Evolutionary conservation across 257 asterid species (phyloP).

Genomic region (Ehretia macrophylla): DNA sequence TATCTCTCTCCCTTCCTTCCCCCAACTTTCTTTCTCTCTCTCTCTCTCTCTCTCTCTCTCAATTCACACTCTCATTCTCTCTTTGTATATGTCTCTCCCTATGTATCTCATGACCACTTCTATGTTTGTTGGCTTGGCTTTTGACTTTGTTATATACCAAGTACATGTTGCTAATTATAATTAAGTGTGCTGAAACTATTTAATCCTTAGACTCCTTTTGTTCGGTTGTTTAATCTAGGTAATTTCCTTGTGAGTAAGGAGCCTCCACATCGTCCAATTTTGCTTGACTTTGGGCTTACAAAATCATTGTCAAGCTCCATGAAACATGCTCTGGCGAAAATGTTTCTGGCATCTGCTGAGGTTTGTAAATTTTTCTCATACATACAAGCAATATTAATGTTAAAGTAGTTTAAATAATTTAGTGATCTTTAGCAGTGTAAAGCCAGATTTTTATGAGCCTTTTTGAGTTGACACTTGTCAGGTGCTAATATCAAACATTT

Average conservation of each 20-base stretch:
- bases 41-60: too few relatives aligned
- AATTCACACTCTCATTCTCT: too few relatives aligned
- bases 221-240: slow-evolving; percentile 33
- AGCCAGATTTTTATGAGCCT: too few relatives aligned
- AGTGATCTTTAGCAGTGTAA: not conserved
- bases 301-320: slow-evolving; percentile 63
- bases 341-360: slow-evolving; percentile 98
- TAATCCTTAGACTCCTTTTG: not conserved
- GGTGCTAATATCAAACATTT: too few relatives aligned
- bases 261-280: slow-evolving; percentile 89
- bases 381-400: not conserved
- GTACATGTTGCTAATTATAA: not conserved
- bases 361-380: slow-evolving; percentile 33
- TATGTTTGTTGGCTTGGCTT: too few relatives aligned
- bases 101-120: too few relatives aligned
- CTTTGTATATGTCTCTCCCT: too few relatives aligned
- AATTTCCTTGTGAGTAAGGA: slow-evolving; percentile 94
- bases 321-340: slow-evolving; percentile 92
- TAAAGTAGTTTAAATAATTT: not conserved
- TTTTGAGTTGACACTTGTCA: too few relatives aligned
- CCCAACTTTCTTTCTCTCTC: too few relatives aligned
- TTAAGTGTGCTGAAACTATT: too few relatives aligned
- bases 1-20: too few relatives aligned
- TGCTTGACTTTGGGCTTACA: slow-evolving; percentile 96
- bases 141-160: too few relatives aligned